Base-by-base conservation (phyloP, 2,329 filamentous ascomycete genomes). In the Massarina eburnea region DNA sequence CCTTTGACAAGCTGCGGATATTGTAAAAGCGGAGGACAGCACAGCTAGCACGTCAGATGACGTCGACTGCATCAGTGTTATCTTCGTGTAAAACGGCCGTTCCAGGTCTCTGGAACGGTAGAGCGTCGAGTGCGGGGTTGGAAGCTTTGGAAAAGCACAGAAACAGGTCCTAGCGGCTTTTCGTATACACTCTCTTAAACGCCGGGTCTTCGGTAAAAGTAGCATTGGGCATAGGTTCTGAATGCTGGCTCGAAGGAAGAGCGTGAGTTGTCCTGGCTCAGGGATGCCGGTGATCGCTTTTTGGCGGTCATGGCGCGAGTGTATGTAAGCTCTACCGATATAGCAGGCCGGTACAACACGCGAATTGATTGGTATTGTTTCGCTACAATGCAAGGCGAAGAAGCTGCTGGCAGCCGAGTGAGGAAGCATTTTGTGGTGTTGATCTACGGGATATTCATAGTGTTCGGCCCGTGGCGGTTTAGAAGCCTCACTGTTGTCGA, bases 221-320 rank as follows among this genome's bases (percentile, higher is more conserved):
- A 24, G 21, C 36, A 24, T 39, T 39, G 36, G 36, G 36, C 36
- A 29, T 29, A 17, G 27, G 36, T 39, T 29, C 21, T n/a, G 24
- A 29, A 39, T 15, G 36, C 36, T n/a, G 6, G 36, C n/a, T 14
- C 12, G 12, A 26, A 27, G 18, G 36, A 5, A 30, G 27, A 4
- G 20, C 7, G 36, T 27, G 36, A 27, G 36, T 15, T 39, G 36
- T 26, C 5, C 21, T 27, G 14, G 26, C 24, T 29, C 36, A 20
- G 12, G 36, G 21, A 19, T 27, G 20, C 4, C 4, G 7, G 5
- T 30, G 27, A 30, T 30, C 5, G n/a, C n/a, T n/a, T n/a, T n/a
- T n/a, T n/a, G n/a, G n/a, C n/a, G n/a, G 27, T 30, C 12, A 30
- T 14, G 27, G 27, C 12, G 12, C 12, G 5, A n/a, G n/a, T 14